Evolutionary conservation across 805 yeast species (phyloP), one percentile per base, ranked within the genome.

Genomic region (Lachancea sp.): DNA sequence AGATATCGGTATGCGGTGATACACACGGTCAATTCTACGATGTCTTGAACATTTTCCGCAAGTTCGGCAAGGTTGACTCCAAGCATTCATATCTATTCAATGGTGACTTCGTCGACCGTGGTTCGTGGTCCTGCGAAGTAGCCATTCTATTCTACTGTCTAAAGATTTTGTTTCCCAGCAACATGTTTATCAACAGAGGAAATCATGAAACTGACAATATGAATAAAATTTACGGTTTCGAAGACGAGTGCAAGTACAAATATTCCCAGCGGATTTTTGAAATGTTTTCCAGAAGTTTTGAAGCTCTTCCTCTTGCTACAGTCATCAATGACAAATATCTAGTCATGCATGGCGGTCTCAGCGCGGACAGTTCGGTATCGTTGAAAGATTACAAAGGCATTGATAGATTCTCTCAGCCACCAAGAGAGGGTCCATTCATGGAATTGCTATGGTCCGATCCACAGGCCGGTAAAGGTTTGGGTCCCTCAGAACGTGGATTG

Each of bases 401-500:
- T 49, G 77, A 88, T 53, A 73, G 96, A 46, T 83, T 85, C 61
- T 71, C 78, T 18, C 96, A 87, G 65, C 98, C 98, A 20, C 91
- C 95, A 37, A 78, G 82, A 55, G 87, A 85, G 42, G 98, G 98
- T 8, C 71, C 88, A 30, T 95, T 91, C 65, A 93, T 91, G 97
- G 99, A 93, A 60, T 72, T 93, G 59, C 71, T 93, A 49, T 93
- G 99, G 99, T 87, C 97, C 0, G 99, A 93, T 65, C 99, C 99
- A 1, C 97, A 89, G 64, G 70, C 71, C 0, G 72, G 68, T 12
- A 68, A 76, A 16, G 99, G 98, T 6, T 75, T 95, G 30, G 78
- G 88, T 1, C 87, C 93, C 4, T 85, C 95, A 18, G 89, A 89
- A 66, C 78, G 99, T 63, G 99, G 99, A 36, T 79, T 91, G 46